phyloP scores from a whole-genome alignment of 1,284 basidiomycete genomes.

The Cutaneotrichosporon sp. region DNA sequence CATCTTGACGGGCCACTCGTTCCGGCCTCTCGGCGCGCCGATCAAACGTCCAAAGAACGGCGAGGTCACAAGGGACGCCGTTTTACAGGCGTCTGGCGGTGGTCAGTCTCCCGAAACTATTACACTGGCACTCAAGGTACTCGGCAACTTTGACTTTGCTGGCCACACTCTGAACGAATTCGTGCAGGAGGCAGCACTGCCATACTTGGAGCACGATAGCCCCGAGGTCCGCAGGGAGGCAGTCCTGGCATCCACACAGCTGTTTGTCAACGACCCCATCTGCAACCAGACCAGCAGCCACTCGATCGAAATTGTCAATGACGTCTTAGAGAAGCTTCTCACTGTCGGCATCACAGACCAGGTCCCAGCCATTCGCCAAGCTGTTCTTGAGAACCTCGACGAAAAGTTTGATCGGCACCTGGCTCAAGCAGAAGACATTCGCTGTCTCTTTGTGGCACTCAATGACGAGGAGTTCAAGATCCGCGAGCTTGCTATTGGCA shows the following conservation, averaged over 20 bases:
- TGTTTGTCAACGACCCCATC: conserved; percentile 93
- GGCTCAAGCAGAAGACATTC: conserved; percentile 97
- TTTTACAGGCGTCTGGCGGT: conserved; percentile 43
- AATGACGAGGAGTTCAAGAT: conserved; percentile 97
- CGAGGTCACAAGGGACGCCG: conserved; percentile 56
- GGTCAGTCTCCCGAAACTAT: conserved; percentile 67
- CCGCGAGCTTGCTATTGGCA: conserved; percentile 77
- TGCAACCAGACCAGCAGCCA: conserved; percentile 94
- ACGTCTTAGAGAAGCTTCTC: conserved; percentile 93
- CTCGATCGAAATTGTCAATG: conserved; percentile 95
- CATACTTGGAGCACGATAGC: conserved; percentile 90
- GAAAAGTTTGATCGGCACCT: conserved; percentile 96
- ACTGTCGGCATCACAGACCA: conserved; percentile 98
- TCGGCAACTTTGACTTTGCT: conserved; percentile 92
- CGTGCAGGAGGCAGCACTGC: conserved; percentile 83
- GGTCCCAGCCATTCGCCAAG: conserved; percentile 66
- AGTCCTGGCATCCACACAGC: conserved; percentile 82
- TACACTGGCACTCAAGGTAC: conserved; percentile 76
- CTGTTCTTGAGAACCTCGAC: conserved; percentile 81
- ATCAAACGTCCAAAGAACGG: conserved; percentile 37
- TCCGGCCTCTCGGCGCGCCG: conserved; percentile 74
- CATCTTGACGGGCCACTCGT: conserved; percentile 74
- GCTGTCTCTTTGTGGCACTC: conserved; percentile 92
- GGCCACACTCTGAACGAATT: conserved; percentile 96
- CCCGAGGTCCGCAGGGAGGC: conserved; percentile 84